Base-by-base conservation (phyloP, 2,329 filamentous ascomycete species). In the Pseudocercospora fuligena region DNA sequence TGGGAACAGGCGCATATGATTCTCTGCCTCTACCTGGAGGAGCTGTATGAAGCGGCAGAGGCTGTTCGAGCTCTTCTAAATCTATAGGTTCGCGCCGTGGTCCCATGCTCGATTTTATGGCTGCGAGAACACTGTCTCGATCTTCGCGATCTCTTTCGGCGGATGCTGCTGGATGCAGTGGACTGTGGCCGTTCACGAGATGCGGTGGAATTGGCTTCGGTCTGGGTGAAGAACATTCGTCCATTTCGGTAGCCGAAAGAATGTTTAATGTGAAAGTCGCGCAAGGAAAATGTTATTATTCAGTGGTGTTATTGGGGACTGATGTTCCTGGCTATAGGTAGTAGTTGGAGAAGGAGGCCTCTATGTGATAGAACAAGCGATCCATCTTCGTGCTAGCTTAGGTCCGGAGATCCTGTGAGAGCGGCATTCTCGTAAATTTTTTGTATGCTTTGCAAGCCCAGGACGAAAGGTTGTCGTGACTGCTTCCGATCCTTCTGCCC, bases 31-130 rank as follows among this genome's bases (percentile, higher is more conserved):
- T 56, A 23, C 53, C 40, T 36, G 40, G 66, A 46, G 62, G 64
- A 36, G 51, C 61, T 40, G 27, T 36, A 47, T 46, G 59, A 19
- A 60, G 21, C 60, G 66, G 40, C 58, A 64, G n/a, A 33, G 65
- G 64, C 19, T 71, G 63, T 25, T 73, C 71, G 12, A 75, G 70
- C 56, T 75, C 69, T 54, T 82, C 80, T 53, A 84, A 79, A 69
- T 83, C 80, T 53, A 86, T 74, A 0, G 81, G 78, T 61, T 82
- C 79, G 69, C 80, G 81, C 27, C 80, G 79, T 23, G 79, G 81
- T 33, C 80, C 80, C 76, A 87, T 87, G 14, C 87, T 88, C 6
- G 83, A 83, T 70, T 85, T 80, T 66, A 90, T 89, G 25, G 87
- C 86, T 19, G 86, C 82, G 72, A 84, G 85, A 62, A 89, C 81